phyloP scores from a whole-genome alignment of 306 rosid genomes.

The Lathyrus aphaca region DNA sequence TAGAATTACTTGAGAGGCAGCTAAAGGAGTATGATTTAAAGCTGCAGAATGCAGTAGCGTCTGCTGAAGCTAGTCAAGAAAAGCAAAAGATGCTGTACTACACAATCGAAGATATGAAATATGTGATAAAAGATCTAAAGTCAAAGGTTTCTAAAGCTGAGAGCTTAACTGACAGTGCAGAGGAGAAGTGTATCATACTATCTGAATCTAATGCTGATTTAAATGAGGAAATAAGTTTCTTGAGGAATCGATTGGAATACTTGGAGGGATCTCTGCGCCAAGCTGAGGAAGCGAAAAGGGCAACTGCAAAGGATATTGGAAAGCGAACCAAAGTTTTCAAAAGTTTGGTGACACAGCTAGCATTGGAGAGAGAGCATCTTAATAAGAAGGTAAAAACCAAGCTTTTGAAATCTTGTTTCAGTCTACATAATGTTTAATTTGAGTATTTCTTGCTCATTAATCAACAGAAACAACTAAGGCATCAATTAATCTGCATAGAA shows the following conservation, averaged over 20 bases:
- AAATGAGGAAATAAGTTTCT: slow-evolving; percentile 67
- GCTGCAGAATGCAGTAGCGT: slow-evolving; percentile 74
- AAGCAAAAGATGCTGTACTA: slow-evolving; percentile 71
- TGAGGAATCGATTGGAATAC: slow-evolving; percentile 60
- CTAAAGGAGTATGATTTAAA: slow-evolving; percentile 58
- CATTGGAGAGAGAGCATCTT: slow-evolving; percentile 93
- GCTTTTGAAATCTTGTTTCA: slow-evolving; percentile 33
- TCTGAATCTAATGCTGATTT: slow-evolving; percentile 75
- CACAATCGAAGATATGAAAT: slow-evolving; percentile 75
- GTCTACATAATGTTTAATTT: slow-evolving; percentile 7
- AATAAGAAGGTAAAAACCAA: slow-evolving; percentile 69
- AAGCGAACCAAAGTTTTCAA: slow-evolving; percentile 58
- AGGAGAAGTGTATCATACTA: slow-evolving; percentile 69
- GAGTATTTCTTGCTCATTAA: slow-evolving; percentile 30
- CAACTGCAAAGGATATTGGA: slow-evolving; percentile 71
- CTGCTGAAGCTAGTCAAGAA: slow-evolving; percentile 87
- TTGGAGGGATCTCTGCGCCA: slow-evolving; percentile 73
- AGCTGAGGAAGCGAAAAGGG: slow-evolving; percentile 67
- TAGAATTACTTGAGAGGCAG: slow-evolving; percentile 60
- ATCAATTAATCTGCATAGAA: slow-evolving; percentile 28
- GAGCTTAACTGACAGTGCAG: slow-evolving; percentile 68
- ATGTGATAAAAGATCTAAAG: slow-evolving; percentile 73
- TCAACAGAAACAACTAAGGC: slow-evolving; percentile 21
- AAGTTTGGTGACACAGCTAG: slow-evolving; percentile 67
- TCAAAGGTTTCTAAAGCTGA: slow-evolving; percentile 75